These are phyloP conservation scores for Ajuga reptans DNA, from an alignment of 305 asterid genomes.

Conservation along the genomic window DNA sequence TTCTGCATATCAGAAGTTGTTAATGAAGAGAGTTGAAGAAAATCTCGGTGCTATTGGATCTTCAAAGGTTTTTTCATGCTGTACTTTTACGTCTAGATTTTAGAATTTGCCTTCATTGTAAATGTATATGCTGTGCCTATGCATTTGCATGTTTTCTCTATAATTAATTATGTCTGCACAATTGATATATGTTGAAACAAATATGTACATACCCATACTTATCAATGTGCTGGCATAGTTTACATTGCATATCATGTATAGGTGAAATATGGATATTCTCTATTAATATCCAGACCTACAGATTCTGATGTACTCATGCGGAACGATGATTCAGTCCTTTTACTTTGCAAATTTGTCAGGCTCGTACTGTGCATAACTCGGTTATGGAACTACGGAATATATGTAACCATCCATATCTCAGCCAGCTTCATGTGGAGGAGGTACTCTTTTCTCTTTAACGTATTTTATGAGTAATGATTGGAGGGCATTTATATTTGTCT, in stretches of 20 bases:
- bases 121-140: conserved; percentile 4
- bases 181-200: neutral
- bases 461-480: neutral
- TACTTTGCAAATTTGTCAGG: conserved; percentile 41
- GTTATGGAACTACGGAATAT: conserved; percentile 98
- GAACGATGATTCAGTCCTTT: conserved; percentile 5
- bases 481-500: conserved; percentile 4
- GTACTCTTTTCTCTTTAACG: conserved; percentile 37
- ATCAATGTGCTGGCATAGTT: neutral
- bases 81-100: neutral
- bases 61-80: conserved; percentile 57
- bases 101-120: neutral
- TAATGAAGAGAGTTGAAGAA: conserved; percentile 97
- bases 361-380: conserved; percentile 90
- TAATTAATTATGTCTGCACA: neutral
- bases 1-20: conserved; percentile 83
- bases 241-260: neutral
- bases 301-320: neutral
- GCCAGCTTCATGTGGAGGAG: conserved; percentile 99
- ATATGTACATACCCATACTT: neutral
- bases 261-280: neutral
- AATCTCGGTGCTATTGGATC: conserved; percentile 96
- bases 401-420: conserved; percentile 98
- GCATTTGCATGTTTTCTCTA: conserved; percentile 10
- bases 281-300: neutral